phyloP scores from a whole-genome alignment of 2,329 filamentous ascomycete species.

The Clonostachys rosea region DNA sequence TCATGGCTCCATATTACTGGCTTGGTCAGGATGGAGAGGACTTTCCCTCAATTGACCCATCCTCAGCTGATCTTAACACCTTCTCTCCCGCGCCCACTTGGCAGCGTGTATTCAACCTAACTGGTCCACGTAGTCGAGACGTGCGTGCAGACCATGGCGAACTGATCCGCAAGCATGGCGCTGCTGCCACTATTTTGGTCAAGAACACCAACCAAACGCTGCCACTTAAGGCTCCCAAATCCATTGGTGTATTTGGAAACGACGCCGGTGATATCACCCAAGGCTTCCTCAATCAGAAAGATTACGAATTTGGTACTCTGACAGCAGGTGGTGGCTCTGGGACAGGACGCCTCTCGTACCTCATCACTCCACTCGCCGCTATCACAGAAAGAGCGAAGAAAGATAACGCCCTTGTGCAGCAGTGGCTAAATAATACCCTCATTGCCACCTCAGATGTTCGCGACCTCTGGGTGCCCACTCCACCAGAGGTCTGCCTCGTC shows the following conservation, averaged over 20 bases:
- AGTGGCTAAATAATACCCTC: constrained; percentile 41
- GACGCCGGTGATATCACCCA: constrained; percentile 48
- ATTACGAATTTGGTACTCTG: constrained; percentile 56
- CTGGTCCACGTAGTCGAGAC: constrained; percentile 45
- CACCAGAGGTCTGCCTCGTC: constrained; percentile 63
- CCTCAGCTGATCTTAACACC: constrained; percentile 40
- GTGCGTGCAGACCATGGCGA: constrained; percentile 49
- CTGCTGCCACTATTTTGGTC: constrained; percentile 60
- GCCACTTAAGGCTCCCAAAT: constrained; percentile 53
- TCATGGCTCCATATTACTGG: constrained; percentile 46
- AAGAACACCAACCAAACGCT: constrained; percentile 64
- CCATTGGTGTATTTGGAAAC: constrained; percentile 51
- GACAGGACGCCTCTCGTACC: constrained; percentile 28
- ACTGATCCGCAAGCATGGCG: constrained; percentile 49
- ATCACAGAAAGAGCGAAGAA: constrained; percentile 39
- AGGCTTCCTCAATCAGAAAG: constrained; percentile 60
- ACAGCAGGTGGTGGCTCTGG: constrained; percentile 52
- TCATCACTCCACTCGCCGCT: constrained; percentile 28
- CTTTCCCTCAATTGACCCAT: constrained; percentile 36
- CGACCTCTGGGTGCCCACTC: constrained; percentile 37
- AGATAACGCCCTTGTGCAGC: constrained; percentile 38
- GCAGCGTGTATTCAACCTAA: constrained; percentile 31
- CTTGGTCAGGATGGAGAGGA: constrained; percentile 38
- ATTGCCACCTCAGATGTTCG: constrained; percentile 28
- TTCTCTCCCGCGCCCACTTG: constrained; percentile 44